A percentile compares a stretch with the other conserved stretches of the same genome.
Conservation (phyloP, 2,329 filamentous ascomycete species). For the Talaromyces sp. region DNA sequence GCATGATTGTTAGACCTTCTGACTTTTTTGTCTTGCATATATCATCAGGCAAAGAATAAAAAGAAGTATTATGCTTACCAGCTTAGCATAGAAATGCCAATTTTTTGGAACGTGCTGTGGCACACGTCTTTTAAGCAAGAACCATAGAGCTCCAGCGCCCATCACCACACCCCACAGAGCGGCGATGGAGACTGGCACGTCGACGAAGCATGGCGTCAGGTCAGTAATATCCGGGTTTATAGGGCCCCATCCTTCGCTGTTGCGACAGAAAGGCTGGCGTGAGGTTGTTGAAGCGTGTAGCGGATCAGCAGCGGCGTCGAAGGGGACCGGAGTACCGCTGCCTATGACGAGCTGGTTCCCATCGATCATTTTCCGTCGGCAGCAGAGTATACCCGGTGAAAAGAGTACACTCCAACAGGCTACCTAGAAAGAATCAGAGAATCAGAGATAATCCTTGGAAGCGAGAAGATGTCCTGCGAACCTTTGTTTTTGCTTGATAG, state of each 20-base stretch:
- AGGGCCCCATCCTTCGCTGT: constrained; percentile 92
- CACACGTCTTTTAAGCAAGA: constrained; percentile 65
- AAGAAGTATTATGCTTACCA: constrained; percentile 54
- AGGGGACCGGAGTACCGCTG: constrained; percentile 13
- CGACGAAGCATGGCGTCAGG: constrained; percentile 95
- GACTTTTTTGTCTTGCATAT: neutral
- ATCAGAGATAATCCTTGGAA: neutral
- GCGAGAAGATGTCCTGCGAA: neutral
- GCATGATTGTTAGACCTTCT: constrained; percentile 5
- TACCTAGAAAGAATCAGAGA: neutral
- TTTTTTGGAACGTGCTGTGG: constrained; percentile 68
- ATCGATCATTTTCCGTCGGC: constrained; percentile 23
- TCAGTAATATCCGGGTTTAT: constrained; percentile 82
- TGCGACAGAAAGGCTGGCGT: constrained; percentile 73
- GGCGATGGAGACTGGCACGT: constrained; percentile 76
- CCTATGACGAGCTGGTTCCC: constrained; percentile 21
- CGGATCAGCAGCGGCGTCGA: constrained; percentile 16
- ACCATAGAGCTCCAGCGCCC: constrained; percentile 73
- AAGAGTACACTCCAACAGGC: constrained; percentile 2
- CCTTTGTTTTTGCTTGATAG: neutral
- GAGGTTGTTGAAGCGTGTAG: constrained; percentile 20
- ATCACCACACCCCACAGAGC: constrained; percentile 73
- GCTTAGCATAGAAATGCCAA: constrained; percentile 88
- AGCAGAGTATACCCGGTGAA: constrained; percentile 9
- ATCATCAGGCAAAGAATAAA: neutral